Base-by-base conservation (phyloP, 2,329 filamentous ascomycete species). In the Sporothrix dimorphospora region DNA sequence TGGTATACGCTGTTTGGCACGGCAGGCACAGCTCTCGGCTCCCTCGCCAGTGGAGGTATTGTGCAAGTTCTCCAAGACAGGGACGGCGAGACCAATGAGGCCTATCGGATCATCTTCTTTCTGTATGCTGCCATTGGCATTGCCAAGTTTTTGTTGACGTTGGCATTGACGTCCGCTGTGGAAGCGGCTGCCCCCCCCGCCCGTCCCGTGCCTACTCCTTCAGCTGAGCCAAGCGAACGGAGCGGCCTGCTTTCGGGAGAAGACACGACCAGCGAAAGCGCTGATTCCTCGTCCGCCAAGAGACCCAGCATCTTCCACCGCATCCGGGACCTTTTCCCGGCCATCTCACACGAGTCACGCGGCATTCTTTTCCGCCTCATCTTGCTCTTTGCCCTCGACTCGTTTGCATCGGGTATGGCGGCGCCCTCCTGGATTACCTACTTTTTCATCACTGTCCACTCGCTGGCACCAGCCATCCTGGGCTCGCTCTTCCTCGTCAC, bases 1-100 rank as follows among this genome's bases (percentile, higher is more conserved):
- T 90, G 88, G 88, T 90, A 90, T 75, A 85, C 82, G 6, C 81
- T 90, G 7, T 78, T 84, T 0, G 90, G 90, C 2, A 86, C 84
- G 0, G 85, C 87, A 0, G 90, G 90, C 0, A 84, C 86, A 0
- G 89, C 91, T 0, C 82, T 87, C 19, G 90, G 91, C 1, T 85
- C 88, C 73, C 80, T 90, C 59, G 80, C 82, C 0, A 86, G 86
- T 71, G 91, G 91, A 2, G 91, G 88, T 87, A 77, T 85, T 3
- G 83, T 91, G 4, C 84, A 87, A 4, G 79, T 91, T 40, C 82
- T 84, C 27, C 76, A 78, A 1, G 76, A 76, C 21, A 51, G 34
- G 12, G 34, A 27, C 4, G 67, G 68, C 19, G 16, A 61, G 3
- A 16, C 42, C 42, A 42, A 30, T 19, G 6, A 81, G 1, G 83